These are phyloP conservation scores for Elsinoe arachidis DNA, from an alignment of 2,329 filamentous ascomycete species.

Conservation along the genomic window DNA sequence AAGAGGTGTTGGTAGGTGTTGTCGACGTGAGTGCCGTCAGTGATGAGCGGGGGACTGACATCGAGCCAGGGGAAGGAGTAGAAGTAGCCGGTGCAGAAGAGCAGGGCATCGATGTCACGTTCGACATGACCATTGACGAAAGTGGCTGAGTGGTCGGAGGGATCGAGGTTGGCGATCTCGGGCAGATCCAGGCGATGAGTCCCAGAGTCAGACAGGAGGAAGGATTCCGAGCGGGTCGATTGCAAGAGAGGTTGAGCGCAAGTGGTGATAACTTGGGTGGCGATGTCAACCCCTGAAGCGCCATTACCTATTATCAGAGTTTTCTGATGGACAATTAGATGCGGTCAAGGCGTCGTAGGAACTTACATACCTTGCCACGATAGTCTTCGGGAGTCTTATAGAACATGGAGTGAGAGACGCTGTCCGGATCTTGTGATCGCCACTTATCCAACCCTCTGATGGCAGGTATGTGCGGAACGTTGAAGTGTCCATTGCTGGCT, in stretches of 20 bases:
- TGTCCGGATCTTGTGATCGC: conserved; percentile 30
- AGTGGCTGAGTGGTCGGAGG: conserved; percentile 51
- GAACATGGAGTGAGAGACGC: conserved; percentile 56
- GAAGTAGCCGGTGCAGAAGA: conserved; percentile 88
- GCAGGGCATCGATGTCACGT: conserved; percentile 59
- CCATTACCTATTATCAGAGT: conserved; percentile 78
- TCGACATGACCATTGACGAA: conserved; percentile 61
- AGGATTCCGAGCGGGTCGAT: conserved; percentile 48
- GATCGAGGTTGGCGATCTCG: conserved; percentile 45
- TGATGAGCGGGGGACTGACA: conserved; percentile 49
- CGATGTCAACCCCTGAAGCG: conserved; percentile 77
- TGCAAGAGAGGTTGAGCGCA: conserved; percentile 56
- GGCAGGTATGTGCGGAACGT: conserved; percentile 37
- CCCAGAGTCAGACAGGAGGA: conserved; percentile 31
- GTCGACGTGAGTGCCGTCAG: conserved; percentile 59
- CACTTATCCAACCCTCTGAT: conserved; percentile 36
- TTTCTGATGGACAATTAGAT: conserved; percentile 41
- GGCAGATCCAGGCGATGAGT: conserved; percentile 50
- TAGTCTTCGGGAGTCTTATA: conserved; percentile 62
- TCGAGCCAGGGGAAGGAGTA: conserved; percentile 70
- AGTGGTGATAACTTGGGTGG: conserved; percentile 59
- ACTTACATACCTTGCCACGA: conserved; percentile 34
- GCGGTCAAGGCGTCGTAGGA: not conserved
- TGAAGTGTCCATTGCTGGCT: conserved; percentile 42
- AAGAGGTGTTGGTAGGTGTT: conserved; percentile 75